Conservation (phyloP, 306 rosid species). For the Cucumis sativus region Cucumber_9930_V3 NC_026661.2:2195501-2196000, state of each 20-base stretch:
- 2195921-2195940: constrained; percentile 13
- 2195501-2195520: not conserved
- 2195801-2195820: constrained; percentile 4
- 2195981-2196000: not conserved
- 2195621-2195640: not conserved
- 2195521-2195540: not conserved
- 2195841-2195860: not conserved
- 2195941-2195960: constrained; percentile 26
- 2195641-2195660: not conserved
- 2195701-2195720: constrained; percentile 2
- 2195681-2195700: not conserved
- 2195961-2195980: constrained; percentile 4
- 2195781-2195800: constrained; percentile 54
- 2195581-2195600: not conserved
- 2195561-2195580: not conserved
- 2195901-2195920: constrained; percentile 11
- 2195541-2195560: not conserved
- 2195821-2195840: constrained; percentile 12
- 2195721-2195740: constrained; percentile 1
- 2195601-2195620: not conserved
- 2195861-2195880: constrained; percentile 1
- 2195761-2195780: constrained; percentile 62
- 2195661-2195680: not conserved
- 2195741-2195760: constrained; percentile 33
- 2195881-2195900: constrained; percentile 11